Evolutionary conservation across 139 green algal species (phyloP).

Genomic region (Picochlorum sp.): DNA sequence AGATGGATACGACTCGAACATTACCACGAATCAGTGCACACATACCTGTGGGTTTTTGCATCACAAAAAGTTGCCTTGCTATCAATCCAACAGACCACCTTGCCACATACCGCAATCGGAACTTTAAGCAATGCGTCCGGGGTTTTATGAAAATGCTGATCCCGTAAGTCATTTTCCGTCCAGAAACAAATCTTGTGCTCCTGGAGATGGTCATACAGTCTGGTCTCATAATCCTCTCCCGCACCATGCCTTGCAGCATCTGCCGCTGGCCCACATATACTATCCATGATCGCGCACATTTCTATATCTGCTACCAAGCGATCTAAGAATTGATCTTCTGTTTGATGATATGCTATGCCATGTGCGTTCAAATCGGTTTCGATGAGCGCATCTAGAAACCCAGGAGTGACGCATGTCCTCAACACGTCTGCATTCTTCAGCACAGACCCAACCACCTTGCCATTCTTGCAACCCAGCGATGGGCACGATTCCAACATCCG

Average conservation of each 20-base stretch:
- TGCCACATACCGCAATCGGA: constrained; percentile 50
- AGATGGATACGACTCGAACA: too few relatives aligned
- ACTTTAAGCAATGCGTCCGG: constrained; percentile 78
- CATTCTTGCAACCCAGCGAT: not conserved
- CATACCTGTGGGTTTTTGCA: constrained; percentile 19
- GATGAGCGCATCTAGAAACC: not conserved
- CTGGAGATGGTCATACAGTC: constrained; percentile 50
- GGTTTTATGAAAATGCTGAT: constrained; percentile 71
- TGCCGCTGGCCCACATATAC: constrained; percentile 7
- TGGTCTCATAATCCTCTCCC: constrained; percentile 62
- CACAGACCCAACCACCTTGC: constrained; percentile 22
- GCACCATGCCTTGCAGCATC: constrained; percentile 15
- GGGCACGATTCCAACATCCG: constrained; percentile 37
- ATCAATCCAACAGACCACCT: constrained; percentile 85
- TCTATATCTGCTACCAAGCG: constrained; percentile 15
- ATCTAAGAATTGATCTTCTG: not conserved
- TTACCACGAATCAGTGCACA: constrained; percentile 30
- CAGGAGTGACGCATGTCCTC: not conserved
- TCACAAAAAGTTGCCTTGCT: constrained; percentile 91
- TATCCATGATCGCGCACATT: constrained; percentile 4
- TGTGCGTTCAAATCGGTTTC: not conserved
- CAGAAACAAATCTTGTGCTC: constrained; percentile 55
- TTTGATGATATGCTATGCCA: not conserved
- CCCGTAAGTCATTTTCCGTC: constrained; percentile 66
- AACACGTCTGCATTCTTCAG: constrained; percentile 22